Evolutionary conservation across 2,329 filamentous ascomycete genomes (phyloP), one percentile per base, ranked within the genome.

Genomic region (Colletotrichum limetticola): DNA sequence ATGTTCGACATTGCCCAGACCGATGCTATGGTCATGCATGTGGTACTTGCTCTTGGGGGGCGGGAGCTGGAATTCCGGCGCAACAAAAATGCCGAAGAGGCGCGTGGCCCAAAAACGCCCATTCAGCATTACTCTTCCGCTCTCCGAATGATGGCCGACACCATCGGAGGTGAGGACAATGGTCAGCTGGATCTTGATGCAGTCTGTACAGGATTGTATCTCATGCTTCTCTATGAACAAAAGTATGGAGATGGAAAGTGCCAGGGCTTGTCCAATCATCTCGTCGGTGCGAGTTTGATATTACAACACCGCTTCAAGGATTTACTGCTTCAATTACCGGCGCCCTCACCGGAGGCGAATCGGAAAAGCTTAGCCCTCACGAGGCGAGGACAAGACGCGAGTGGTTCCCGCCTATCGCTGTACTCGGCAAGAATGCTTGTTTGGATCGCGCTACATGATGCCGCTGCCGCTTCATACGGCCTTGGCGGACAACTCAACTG

Each of bases 191-290:
- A 82, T 32, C 74, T 82, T 2, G 80, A 82, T 60, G 75, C 76
- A 0, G 78, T 82, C 28, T 77, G 77, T 16, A 79, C 81, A 1
- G 77, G 78, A 0, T 63, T 82, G 7, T 83, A 80, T 73, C 72
- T 83, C 11, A 82, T 83, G 80, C 77, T 83, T 1, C 56, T 81
- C 2, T 83, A 83, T 46, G 82, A 83, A 74, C 81, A 83, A 66
- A 81, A 82, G 42, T 82, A 79, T 46, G 81, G 81, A n/a, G 82
- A 83, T 19, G 76, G 77, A 1, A 75, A 71, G 12, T 80, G 80
- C 24, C 76, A 74, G 8, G 80, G 80, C 1, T 74, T 80, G 42
- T 66, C 77, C 2, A 80, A 81, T 24, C 81, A 83, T 62, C 76
- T 83, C 4, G 77, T 76, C 22, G 81, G 81, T 1, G 78, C 80